A percentile compares a stretch with the other conserved stretches of the same genome.
phyloP scores from a whole-genome alignment of 352 stramenopile genomes.

The Plasmopara viticola region DNA sequence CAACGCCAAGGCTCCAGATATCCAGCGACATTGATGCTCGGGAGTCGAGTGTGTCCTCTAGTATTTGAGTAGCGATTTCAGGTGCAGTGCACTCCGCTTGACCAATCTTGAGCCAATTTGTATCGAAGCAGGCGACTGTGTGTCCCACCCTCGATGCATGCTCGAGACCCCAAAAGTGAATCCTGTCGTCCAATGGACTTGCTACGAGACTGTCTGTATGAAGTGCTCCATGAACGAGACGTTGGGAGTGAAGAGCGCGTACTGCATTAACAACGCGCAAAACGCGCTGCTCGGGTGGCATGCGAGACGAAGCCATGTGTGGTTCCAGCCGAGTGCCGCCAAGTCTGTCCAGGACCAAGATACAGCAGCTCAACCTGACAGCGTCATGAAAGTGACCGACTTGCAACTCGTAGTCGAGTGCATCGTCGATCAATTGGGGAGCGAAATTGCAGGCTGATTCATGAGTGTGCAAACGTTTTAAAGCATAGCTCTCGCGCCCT shows the following conservation, averaged over 20 bases:
- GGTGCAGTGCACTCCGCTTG: slow-evolving; percentile 38
- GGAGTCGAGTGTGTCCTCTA: slow-evolving; percentile 18
- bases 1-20: slow-evolving; percentile 53
- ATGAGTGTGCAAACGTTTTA: slow-evolving; percentile 35
- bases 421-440: slow-evolving; percentile 29
- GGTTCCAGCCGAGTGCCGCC: slow-evolving; percentile 31
- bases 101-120: slow-evolving; percentile 7
- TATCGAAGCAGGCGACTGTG: slow-evolving; percentile 8
- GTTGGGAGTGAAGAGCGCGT: slow-evolving; percentile 36
- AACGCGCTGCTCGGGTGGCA: slow-evolving; percentile 33
- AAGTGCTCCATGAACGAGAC: slow-evolving; percentile 50
- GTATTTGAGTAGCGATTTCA: slow-evolving; percentile 35
- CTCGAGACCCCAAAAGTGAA: slow-evolving; percentile 51
- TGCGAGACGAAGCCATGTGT: slow-evolving; percentile 20
- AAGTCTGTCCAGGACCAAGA: slow-evolving; percentile 39
- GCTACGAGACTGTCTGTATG: slow-evolving; percentile 36
- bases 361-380: slow-evolving; percentile 38
- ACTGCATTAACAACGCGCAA: slow-evolving; percentile 32
- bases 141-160: slow-evolving; percentile 28
- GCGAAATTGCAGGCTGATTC: slow-evolving; percentile 23
- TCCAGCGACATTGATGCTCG: slow-evolving; percentile 38
- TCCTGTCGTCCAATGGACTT: slow-evolving; percentile 24
- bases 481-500: slow-evolving; percentile 44
- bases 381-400: neutral
- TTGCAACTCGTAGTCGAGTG: slow-evolving; percentile 28